These are phyloP conservation scores for Nelumbo lutea DNA, from an alignment of 164 flowering plant genomes.

Conservation along the genomic window DNA sequence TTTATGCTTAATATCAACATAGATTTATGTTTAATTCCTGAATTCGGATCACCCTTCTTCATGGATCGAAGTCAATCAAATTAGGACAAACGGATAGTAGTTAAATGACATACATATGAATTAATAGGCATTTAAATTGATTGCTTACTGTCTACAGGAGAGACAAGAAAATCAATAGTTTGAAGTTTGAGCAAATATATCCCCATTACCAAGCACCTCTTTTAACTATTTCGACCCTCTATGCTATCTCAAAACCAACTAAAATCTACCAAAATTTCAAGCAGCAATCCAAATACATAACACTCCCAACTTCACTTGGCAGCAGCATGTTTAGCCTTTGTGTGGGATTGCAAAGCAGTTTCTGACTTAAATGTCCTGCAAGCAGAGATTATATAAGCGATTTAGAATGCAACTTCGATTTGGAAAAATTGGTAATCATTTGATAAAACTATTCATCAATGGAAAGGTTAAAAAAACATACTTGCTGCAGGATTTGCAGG, in stretches of 20 bases:
- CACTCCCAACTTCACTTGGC: constrained; percentile 15
- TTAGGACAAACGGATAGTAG: too few relatives aligned
- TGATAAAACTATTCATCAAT: too few relatives aligned
- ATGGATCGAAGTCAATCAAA: too few relatives aligned
- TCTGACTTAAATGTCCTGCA: constrained; percentile 39
- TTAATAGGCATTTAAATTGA: too few relatives aligned
- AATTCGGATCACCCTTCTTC: too few relatives aligned
- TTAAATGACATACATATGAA: too few relatives aligned
- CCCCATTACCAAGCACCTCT: too few relatives aligned
- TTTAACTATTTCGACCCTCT: background rate
- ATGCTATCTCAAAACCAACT: background rate
- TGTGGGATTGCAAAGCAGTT: constrained; percentile 34
- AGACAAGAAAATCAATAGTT: too few relatives aligned
- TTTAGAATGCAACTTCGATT: background rate
- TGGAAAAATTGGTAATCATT: background rate
- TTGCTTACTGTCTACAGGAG: too few relatives aligned
- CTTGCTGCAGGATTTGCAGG: constrained; percentile 58
- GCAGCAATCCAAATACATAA: background rate
- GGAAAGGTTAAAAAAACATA: background rate
- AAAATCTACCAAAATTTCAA: background rate
- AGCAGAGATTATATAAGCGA: background rate
- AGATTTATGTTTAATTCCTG: too few relatives aligned
- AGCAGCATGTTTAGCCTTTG: constrained; percentile 41
- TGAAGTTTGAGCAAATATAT: too few relatives aligned
- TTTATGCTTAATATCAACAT: too few relatives aligned